Base-by-base conservation (phyloP, 169 alveolate species). In the Cyclospora cayetanensis region DNA sequence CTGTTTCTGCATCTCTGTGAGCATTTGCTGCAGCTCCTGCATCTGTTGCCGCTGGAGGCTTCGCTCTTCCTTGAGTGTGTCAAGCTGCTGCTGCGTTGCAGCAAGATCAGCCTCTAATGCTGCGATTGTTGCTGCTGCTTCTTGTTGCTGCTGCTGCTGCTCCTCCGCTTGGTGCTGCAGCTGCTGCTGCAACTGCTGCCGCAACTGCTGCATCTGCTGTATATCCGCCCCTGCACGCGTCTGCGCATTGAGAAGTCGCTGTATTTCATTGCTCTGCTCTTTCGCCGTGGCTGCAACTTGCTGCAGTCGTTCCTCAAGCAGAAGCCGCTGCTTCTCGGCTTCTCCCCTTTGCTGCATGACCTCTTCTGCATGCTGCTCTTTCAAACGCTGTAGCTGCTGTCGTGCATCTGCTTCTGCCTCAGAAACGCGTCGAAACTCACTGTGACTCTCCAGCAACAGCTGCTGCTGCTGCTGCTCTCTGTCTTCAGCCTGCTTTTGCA, bases 11-110 rank as follows among this genome's bases (percentile, higher is more conserved):
- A n/a, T 50, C 20, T 77, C 88, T 7, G 9, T 9, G 9, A 77
- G 72, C 72, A 77, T 52, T 42, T 82, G 79, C 77, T 82, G 90
- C 42, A 52, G 77, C 41, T 55, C 42, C 77, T 82, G 60, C 53
- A 53, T 41, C 79, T 82, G 77, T 77, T 82, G 90, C 90, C 55
- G 90, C 79, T 82, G 90, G 39, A 55, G 74, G 50, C 55, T 55
- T 63, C 55, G 53, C 77, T 12, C 77, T 43, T 82, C 90, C 4
- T 53, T 53, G n/a, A 35, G 52, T 41, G 31, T 34, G 9, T 74
- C 31, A 55, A 77, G 52, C 34, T 77, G 52, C 31, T 77, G 88
- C 70, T 77, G 35, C 50, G 88, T 43, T 43, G 88, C 88, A 46
- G 88, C 68, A 77, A 77, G 88, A 66, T 77, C 88, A 9, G 88